Conservation (phyloP, 441 rosid species). For the Biscutella laevigata region DNA sequence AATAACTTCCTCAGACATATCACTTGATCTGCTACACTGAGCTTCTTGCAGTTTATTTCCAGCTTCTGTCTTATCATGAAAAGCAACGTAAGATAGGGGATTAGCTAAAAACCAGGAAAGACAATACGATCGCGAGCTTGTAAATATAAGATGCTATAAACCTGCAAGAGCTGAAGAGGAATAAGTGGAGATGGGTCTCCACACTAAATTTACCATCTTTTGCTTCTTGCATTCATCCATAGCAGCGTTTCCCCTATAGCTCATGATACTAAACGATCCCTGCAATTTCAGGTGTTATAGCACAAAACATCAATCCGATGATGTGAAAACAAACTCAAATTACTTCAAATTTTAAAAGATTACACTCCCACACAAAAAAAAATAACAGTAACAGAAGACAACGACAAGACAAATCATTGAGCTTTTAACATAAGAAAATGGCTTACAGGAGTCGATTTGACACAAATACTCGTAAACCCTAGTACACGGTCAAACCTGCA, state of each 20-base stretch:
- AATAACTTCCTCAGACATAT: conserved; percentile 15
- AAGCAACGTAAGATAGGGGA: background rate
- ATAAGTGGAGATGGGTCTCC: conserved; percentile 53
- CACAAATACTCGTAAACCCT: conserved; percentile 25
- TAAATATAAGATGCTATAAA: too few species aligned
- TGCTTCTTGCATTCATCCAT: conserved; percentile 32
- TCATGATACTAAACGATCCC: conserved; percentile 31
- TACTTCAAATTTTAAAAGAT: background rate
- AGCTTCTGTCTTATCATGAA: conserved; percentile 28
- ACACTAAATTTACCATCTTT: conserved; percentile 29
- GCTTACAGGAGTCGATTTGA: conserved; percentile 29
- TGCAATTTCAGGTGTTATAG: conserved; percentile 6
- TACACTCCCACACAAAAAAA: background rate
- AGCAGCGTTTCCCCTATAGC: conserved; percentile 25
- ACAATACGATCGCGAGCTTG: too few species aligned
- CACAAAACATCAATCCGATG: background rate
- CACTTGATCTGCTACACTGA: conserved; percentile 28
- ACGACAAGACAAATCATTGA: background rate
- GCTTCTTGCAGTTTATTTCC: conserved; percentile 31
- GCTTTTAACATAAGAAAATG: conserved; percentile 4
- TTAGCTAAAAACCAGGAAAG: background rate
- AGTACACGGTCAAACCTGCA: conserved; percentile 37
- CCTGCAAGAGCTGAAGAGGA: conserved; percentile 30
- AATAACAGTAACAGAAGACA: background rate
- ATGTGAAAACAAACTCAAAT: background rate